Conservation (phyloP, 78 protist species). For the Dictyostelium intermedium region DNA sequence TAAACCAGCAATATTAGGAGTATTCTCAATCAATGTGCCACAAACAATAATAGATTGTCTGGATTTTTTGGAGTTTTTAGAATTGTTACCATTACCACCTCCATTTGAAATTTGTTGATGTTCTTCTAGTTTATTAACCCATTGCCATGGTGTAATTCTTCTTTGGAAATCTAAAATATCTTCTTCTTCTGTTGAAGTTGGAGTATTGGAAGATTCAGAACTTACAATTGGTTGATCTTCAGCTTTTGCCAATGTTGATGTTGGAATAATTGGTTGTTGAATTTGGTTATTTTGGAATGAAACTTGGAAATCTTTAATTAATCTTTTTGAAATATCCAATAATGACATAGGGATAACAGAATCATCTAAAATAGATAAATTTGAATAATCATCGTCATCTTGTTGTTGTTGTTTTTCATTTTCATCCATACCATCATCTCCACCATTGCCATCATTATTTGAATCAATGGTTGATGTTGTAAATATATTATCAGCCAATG, state of each 20-base stretch:
- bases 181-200: neutral
- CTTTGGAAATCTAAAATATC: constrained; percentile 53
- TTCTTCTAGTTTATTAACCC: constrained; percentile 25
- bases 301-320: constrained; percentile 70
- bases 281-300: constrained; percentile 30
- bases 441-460: neutral
- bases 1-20: constrained; percentile 87
- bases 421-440: neutral
- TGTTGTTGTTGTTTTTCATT: neutral
- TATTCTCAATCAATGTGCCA: constrained; percentile 80
- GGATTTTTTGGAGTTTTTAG: neutral
- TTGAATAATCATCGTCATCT: constrained; percentile 4
- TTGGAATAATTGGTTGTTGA: neutral
- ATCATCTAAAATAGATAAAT: constrained; percentile 29
- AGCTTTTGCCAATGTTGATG: neutral
- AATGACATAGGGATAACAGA: constrained; percentile 72
- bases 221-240: neutral
- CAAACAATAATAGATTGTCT: constrained; percentile 80
- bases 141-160: constrained; percentile 75
- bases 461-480: neutral
- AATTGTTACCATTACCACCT: neutral
- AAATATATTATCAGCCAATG: constrained; percentile 36
- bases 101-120: neutral
- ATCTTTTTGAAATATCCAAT: constrained; percentile 51
- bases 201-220: neutral